Conservation (phyloP, 2,329 filamentous ascomycete genomes). For the Pestalotiopsis sp. region DNA sequence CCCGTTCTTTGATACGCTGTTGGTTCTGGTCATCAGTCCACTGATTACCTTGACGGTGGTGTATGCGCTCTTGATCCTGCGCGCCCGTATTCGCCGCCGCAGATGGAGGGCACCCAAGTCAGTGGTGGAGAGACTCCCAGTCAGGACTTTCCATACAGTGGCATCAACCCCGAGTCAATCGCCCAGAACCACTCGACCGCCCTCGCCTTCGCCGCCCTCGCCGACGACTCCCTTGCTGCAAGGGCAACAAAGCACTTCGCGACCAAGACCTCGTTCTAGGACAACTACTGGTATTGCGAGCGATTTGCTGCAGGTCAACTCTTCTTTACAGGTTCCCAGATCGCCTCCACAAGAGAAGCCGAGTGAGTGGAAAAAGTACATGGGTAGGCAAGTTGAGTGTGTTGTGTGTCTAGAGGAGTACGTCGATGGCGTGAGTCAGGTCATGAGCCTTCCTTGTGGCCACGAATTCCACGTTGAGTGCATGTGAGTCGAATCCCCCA, state of each 20-base stretch:
- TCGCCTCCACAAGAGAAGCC: slow-evolving; percentile 53
- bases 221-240: slow-evolving; percentile 82
- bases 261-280: slow-evolving; percentile 64
- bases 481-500: slow-evolving; percentile 66
- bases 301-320: slow-evolving; percentile 46
- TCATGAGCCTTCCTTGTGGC: slow-evolving; percentile 96
- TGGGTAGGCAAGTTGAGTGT: slow-evolving; percentile 78
- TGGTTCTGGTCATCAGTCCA: slow-evolving; percentile 96
- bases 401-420: slow-evolving; percentile 98
- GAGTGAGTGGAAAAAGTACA: slow-evolving; percentile 67
- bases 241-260: slow-evolving; percentile 45
- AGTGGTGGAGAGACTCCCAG: slow-evolving; percentile 90
- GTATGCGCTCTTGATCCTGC: slow-evolving; percentile 83
- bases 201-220: slow-evolving; percentile 68
- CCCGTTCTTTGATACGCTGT: slow-evolving; percentile 92
- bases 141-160: slow-evolving; percentile 92
- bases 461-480: slow-evolving; percentile 98
- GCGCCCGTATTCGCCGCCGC: slow-evolving; percentile 84
- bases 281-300: slow-evolving; percentile 64
- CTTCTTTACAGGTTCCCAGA: slow-evolving; percentile 41
- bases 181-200: slow-evolving; percentile 54
- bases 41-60: slow-evolving; percentile 91
- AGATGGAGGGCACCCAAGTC: slow-evolving; percentile 98
- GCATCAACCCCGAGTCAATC: slow-evolving; percentile 61
- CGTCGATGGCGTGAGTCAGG: slow-evolving; percentile 86